Evolutionary conservation across 352 stramenopile genomes (phyloP), one percentile per base, ranked within the genome.

Genomic region (Globisporangium barbulae): DNA sequence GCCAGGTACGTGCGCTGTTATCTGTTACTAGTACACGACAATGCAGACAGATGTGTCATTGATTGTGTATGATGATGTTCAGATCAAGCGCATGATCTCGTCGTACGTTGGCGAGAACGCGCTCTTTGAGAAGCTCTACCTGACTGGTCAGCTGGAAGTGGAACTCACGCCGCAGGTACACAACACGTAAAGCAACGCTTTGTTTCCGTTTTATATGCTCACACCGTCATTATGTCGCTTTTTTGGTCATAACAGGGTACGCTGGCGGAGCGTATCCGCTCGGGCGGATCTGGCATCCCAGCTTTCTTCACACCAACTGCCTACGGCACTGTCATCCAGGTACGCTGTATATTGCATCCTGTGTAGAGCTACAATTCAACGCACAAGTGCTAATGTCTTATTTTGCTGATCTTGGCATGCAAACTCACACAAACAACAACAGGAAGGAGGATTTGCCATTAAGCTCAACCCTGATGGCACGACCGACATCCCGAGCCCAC

Each of bases 61-160:
- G n/a, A n/a, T n/a, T n/a, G n/a, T n/a, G n/a, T n/a, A n/a, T 35
- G 31, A 35, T 35, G 31, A 22, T 33, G 10, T 62, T 6, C 30
- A 91, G 83, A 97, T 99, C 44, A 98, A 98, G 72, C 81, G 92
- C 48, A 97, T 99, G 89, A 98, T 99, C 53, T 97, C 88, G 56
- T 97, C 81, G 15, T 99, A 99, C 73, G 96, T 99, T 3, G 97
- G 96, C 28, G 96, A 99, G 73, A 99, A 99, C 69, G 97, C 97
- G 53, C 65, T 97, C 9, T 98, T 98, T 63, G 92, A 98, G 68
- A 88, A 93, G 53, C 78, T 97, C 19, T 97, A 97, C 69, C 83
- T 98, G 31, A 96, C 81, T 37, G 94, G 93, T 13, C 58, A 94
- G 59, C 71, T 98, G 22, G 93, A 98, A 74, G 91, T 99, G n/a